These are phyloP conservation scores for Aspergillus aculeatus DNA, from an alignment of 2,329 filamentous ascomycete species.

Conservation along the genomic window DNA sequence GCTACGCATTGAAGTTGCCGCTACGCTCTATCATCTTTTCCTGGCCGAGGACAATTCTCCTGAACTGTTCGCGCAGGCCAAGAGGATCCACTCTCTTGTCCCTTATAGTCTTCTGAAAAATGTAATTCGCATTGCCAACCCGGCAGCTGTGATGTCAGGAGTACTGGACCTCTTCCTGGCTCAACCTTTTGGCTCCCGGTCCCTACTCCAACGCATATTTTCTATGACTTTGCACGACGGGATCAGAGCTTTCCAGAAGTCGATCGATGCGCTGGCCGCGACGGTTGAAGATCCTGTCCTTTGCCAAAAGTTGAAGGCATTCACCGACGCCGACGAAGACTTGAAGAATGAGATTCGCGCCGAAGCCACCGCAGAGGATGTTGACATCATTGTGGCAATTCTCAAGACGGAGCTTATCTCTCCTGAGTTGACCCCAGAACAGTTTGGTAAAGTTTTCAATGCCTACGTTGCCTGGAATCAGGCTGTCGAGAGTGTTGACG, in stretches of 20 bases:
- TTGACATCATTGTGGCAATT: slow-evolving; percentile 84
- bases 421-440: slow-evolving; percentile 68
- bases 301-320: slow-evolving; percentile 76
- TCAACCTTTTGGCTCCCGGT: slow-evolving; percentile 87
- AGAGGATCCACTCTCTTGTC: slow-evolving; percentile 89
- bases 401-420: slow-evolving; percentile 74
- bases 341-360: slow-evolving; percentile 71
- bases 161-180: slow-evolving; percentile 93
- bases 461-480: slow-evolving; percentile 95
- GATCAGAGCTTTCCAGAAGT: slow-evolving; percentile 79
- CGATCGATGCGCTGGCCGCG: slow-evolving; percentile 71
- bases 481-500: slow-evolving; percentile 83
- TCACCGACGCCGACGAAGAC: slow-evolving; percentile 71
- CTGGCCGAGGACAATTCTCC: slow-evolving; percentile 97
- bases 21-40: slow-evolving; percentile 95
- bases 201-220: slow-evolving; percentile 91
- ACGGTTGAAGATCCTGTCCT: slow-evolving; percentile 83
- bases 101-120: slow-evolving; percentile 95
- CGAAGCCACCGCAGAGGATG: slow-evolving; percentile 70
- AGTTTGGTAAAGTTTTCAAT: slow-evolving; percentile 85
- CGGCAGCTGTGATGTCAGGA: slow-evolving; percentile 93
- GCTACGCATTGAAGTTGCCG: slow-evolving; percentile 94
- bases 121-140: slow-evolving; percentile 93
- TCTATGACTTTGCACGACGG: slow-evolving; percentile 87
- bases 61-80: slow-evolving; percentile 90